Evolutionary conservation across 139 green algal genomes (phyloP).

Genomic region (Diplosphaera chodatii): DNA sequence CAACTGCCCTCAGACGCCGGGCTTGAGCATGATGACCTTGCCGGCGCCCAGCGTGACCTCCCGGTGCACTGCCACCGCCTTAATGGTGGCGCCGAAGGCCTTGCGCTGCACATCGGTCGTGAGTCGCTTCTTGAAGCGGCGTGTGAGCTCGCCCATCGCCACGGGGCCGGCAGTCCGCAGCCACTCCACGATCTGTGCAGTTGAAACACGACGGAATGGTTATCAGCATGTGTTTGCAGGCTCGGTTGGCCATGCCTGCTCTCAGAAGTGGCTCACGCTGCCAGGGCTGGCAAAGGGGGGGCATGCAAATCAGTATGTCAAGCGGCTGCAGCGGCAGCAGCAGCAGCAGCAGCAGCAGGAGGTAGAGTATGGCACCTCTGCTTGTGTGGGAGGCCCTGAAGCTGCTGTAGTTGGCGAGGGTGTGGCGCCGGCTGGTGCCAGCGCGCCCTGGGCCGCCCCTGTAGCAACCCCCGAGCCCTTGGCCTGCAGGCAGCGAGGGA

Average conservation of each 20-base stretch:
- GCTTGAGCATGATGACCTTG: not conserved
- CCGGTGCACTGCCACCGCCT: not conserved
- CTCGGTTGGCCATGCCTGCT: too few relatives aligned
- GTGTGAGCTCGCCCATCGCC: not conserved
- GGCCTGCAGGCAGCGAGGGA: not conserved
- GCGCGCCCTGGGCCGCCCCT: not conserved
- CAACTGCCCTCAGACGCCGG: not conserved
- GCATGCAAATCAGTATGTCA: too few relatives aligned
- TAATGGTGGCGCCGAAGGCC: not conserved
- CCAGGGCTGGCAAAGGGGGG: too few relatives aligned
- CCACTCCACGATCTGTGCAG: not conserved
- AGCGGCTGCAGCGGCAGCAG: too few relatives aligned
- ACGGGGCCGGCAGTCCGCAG: not conserved
- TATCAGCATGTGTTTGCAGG: not conserved
- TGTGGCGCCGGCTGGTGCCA: not conserved
- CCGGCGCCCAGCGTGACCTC: not conserved
- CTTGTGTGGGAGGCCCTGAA: not conserved
- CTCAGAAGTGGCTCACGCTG: too few relatives aligned
- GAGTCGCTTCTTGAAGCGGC: not conserved
- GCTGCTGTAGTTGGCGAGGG: not conserved
- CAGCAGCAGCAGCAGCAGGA: too few relatives aligned
- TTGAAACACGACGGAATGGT: too few relatives aligned
- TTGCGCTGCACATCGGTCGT: not conserved
- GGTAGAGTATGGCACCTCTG: too few relatives aligned
- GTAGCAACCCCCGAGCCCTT: not conserved